Evolutionary conservation across 495 filamentous ascomycete genomes (phyloP), one percentile per base, ranked within the genome.

Genomic region (Jackrogersella multiformis): DNA sequence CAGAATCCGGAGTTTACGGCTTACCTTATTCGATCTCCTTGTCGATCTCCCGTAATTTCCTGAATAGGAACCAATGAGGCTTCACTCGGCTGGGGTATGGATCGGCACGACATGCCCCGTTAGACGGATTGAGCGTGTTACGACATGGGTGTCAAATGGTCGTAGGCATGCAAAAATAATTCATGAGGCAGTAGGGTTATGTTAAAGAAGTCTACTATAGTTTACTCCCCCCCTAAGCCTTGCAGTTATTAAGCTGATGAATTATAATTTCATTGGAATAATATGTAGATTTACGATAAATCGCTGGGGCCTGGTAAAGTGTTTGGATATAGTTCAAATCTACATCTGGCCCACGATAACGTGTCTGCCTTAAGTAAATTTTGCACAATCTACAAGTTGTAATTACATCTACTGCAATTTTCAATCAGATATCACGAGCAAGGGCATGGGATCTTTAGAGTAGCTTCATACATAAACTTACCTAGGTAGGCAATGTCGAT

Each of bases 1-100:
- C 20, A 45, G 23, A 7, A 13, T 45, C 41, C 21, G 9, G 42
- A 21, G 21, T 46, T 26, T 30, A 32, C 26, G 5, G 32, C 45
- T 24, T 49, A 28, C 45, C 45, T 49, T 9, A 49, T 49, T 32
- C 15, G 45, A 8, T 32, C n/a, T 32, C 18, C 26, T 6, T 4
- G 45, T 9, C 18, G 45, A 49, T 49, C 45, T 49, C 45, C 45
- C 45, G 45, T 32, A 12, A 32, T 30, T 49, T 26, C 45, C 45
- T 32, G 16, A 48, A 49, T 32, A 16, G 45, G 45, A 49, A 32
- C 23, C 7, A 2, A 4, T 32, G 45, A 48, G 26, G 45, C 9
- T 32, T 13, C 15, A 30, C 18, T 24, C 15, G 12, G 9, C n/a
- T 46, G 21, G 5, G 45, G 45, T 32, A 32, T 4, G 45, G n/a